Base-by-base conservation (phyloP, 495 filamentous ascomycete genomes). In the Bryoglossum gracile region DNA sequence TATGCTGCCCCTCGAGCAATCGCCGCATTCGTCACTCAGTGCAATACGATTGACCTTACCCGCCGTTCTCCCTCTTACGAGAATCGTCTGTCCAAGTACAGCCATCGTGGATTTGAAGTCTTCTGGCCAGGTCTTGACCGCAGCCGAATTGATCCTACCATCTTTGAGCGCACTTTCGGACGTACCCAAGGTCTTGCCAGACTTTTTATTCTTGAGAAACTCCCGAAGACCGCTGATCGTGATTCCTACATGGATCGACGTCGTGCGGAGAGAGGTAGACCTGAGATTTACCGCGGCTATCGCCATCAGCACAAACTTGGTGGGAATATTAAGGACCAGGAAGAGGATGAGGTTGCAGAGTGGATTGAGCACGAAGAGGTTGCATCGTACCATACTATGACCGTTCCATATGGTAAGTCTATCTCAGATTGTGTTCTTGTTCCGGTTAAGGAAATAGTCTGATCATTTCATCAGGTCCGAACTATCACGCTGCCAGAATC, bases 1-100 rank as follows among this genome's bases (percentile, higher is more conserved):
- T 88, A 80, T 54, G 75, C 74, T 17, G 76, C 82, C 8, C 87
- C 87, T 8, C 75, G 87, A 30, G 72, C 83, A 10, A 59, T 94
- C 4, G 74, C 74, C n/a, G 75, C 85, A 1, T 89, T 79, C 55
- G 78, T 90, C 45, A 88, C 84, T 6, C 87, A 94, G 66, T 72
- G 72, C 48, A 94, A 94, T 56, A 79, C 77, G 21, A 76, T 94
- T 53, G 87, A 94, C 60, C 71, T 94, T 37, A 80, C 76, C 5
- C 75, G 87, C 3, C 79, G 87, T 11, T 89, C 84, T 9, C 86
- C 87, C 0, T 89, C 86, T 0, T 94, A 91, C 57, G 87, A 94
- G 57, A 90, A 84, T 52, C 82, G 87, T 8, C 72, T 94, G n/a
- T 87, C 84, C 3, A 94, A 94, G 62, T 94, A 91, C 63, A 84